These are phyloP conservation scores for Quillaja saponaria DNA, from an alignment of 306 rosid species.

Conservation along the genomic window DNA sequence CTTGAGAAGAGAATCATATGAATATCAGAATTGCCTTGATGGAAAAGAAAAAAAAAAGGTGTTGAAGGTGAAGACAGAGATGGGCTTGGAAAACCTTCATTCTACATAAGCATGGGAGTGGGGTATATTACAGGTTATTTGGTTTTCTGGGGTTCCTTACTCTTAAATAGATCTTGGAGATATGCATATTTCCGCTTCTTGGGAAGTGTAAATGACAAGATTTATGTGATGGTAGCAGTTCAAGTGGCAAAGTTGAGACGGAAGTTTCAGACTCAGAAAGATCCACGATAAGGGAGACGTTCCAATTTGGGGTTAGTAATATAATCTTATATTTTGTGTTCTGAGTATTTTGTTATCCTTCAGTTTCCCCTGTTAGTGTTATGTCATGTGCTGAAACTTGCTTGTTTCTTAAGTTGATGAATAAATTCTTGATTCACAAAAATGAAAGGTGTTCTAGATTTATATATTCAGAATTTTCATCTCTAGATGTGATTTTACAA, in stretches of 20 bases:
- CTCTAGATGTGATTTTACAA: too few relatives aligned
- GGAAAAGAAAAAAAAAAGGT: neutral
- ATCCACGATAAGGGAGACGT: neutral
- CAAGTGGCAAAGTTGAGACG: neutral
- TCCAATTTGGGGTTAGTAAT: too few relatives aligned
- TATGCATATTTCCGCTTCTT: constrained; percentile 30
- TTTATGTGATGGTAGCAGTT: constrained; percentile 27
- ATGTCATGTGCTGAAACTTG: too few relatives aligned
- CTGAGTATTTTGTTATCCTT: too few relatives aligned
- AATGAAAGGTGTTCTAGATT: too few relatives aligned
- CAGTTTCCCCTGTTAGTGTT: too few relatives aligned
- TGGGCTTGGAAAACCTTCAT: neutral
- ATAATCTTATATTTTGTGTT: too few relatives aligned
- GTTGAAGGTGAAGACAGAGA: neutral
- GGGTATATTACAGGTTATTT: constrained; percentile 25
- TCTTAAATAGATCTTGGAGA: constrained; percentile 25
- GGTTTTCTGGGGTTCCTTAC: constrained; percentile 9
- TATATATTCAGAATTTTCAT: too few relatives aligned
- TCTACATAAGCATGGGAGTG: neutral
- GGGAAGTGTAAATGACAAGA: neutral
- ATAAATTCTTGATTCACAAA: too few relatives aligned
- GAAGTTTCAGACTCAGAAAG: constrained; percentile 1
- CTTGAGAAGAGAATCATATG: neutral
- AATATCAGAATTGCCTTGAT: neutral
- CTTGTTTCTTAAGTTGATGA: too few relatives aligned